Percentiles rank a stretch among this genome's conserved stretches.
Evolutionary conservation across 768 basidiomycete species (phyloP).

Genomic region (Mycena belliarum): DNA sequence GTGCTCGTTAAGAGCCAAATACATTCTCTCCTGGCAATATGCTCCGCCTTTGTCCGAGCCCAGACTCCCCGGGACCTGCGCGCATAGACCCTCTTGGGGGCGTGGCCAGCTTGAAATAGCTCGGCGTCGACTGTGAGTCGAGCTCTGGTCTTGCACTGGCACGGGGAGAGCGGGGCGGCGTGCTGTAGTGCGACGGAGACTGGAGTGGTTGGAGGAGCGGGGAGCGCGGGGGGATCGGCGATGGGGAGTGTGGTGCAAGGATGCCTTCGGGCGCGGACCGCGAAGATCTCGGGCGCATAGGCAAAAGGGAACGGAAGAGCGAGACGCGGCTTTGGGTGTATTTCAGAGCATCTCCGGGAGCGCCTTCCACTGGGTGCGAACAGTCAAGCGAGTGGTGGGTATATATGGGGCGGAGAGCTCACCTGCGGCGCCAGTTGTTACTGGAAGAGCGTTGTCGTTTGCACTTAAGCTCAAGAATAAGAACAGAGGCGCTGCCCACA

Average conservation of each 20-base stretch:
- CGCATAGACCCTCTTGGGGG: constrained; percentile 41
- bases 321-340: constrained; percentile 46
- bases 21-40: constrained; percentile 16
- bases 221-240: constrained; percentile 30
- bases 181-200: constrained; percentile 24
- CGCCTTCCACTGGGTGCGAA: neutral
- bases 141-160: constrained; percentile 35
- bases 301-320: constrained; percentile 67
- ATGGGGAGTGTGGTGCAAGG: constrained; percentile 64
- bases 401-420: neutral
- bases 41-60: constrained; percentile 18
- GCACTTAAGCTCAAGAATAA: constrained; percentile 94
- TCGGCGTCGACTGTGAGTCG: constrained; percentile 31
- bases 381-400: neutral
- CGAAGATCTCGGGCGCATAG: constrained; percentile 44
- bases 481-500: constrained; percentile 91
- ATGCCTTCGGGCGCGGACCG: constrained; percentile 66
- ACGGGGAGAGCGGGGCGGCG: constrained; percentile 43
- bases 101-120: constrained; percentile 39
- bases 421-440: constrained; percentile 36
- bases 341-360: constrained; percentile 4
- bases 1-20: constrained; percentile 12
- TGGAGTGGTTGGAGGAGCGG: constrained; percentile 34
- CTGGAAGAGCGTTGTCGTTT: constrained; percentile 93
- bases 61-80: neutral